Conservation (phyloP, 768 basidiomycete genomes). For the Amanita phalloides region DNA sequence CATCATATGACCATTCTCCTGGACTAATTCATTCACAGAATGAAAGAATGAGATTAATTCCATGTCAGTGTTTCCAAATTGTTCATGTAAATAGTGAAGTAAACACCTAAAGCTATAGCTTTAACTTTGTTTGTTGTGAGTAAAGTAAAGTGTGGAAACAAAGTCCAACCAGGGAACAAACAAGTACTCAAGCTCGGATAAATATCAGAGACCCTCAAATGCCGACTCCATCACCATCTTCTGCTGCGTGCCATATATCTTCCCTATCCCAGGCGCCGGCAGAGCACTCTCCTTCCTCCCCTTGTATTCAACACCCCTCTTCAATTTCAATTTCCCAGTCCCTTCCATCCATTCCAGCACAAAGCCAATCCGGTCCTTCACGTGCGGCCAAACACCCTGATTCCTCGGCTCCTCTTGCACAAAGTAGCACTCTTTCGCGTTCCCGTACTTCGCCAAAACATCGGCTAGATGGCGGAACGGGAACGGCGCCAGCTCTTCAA, state of each 20-base stretch:
- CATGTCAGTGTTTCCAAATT: no score
- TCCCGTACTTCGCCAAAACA: conserved; percentile 34
- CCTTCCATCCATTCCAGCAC: conserved; percentile 32
- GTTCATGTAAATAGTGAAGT: no score
- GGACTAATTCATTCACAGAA: no score
- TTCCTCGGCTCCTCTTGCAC: conserved; percentile 86
- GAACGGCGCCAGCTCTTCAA: conserved; percentile 87
- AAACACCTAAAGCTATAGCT: not conserved
- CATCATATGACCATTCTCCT: no score
- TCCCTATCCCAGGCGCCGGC: conserved; percentile 70
- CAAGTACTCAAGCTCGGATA: no score
- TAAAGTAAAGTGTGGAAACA: no score
- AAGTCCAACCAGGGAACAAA: no score
- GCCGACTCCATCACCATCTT: conserved; percentile 44
- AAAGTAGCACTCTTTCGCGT: conserved; percentile 42
- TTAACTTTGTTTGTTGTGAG: not conserved
- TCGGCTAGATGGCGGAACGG: conserved; percentile 49
- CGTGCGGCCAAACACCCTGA: conserved; percentile 73
- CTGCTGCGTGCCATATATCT: conserved; percentile 58
- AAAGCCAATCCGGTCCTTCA: conserved; percentile 39
- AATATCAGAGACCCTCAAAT: conserved; percentile 34
- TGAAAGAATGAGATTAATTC: no score
- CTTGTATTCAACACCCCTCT: conserved; percentile 33
- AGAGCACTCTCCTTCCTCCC: conserved; percentile 66
- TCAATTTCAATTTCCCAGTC: conserved; percentile 2